Evolutionary conservation across 2,329 filamentous ascomycete genomes (phyloP), one percentile per base, ranked within the genome.

Genomic region (Sporothrix humicola): DNA sequence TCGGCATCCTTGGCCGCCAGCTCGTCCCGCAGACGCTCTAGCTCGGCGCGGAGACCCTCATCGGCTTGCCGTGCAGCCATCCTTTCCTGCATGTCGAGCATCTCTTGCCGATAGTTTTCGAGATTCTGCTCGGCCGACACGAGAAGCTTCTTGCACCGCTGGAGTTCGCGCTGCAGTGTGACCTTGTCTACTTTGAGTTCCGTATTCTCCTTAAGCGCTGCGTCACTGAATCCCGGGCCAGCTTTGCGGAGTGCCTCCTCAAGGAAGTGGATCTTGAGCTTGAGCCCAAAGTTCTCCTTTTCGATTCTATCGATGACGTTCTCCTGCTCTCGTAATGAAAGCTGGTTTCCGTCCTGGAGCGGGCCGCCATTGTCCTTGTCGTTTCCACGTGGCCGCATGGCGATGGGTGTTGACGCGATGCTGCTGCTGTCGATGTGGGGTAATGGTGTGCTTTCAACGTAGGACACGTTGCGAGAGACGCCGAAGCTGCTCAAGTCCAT

Each of bases 241-340:
- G 92, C 90, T 81, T 97, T 97, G 71, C 91, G 89, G 69, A 99
- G 84, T 15, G 93, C 93, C 78, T 98, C 94, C 81, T 99, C 94
- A 73, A 99, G 87, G 81, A 97, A 99, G 82, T 98, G 94, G 71
- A 98, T 97, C 82, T 97, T 98, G 78, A 98, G 88, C 82, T 98
- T 98, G 72, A 99, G 86, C 31, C 94, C 94, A 80, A 98, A 99
- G 80, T 99, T 99, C 80, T 98, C 96, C 84, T 99, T 99, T 80
- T 98, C 94, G 78, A 99, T 95, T 79, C 93, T 93, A 83, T 98
- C 93, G 78, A 99, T 95, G 77, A 96, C 92, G 77, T 94, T 94
- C 82, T 98, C 96, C 82, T 99, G 96, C 80, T 99, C 96, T 75
- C 94, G 91, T 73, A 99, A 83, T 0, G 96, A 97, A 77, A 98